Evolutionary conservation across 306 rosid genomes (phyloP).

Genomic region (barrel medic (Medicago truncatula)): MtrunA17r5.0-ANR NC_053043.1:47976501-47977000

Average conservation of each 20-base stretch:
- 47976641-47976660: not conserved
- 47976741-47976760: slow-evolving; percentile 89
- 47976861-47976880: not conserved
- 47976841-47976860: too few relatives aligned
- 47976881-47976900: not conserved
- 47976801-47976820: slow-evolving; percentile 4
- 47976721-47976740: slow-evolving; percentile 81
- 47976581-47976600: slow-evolving; percentile 90
- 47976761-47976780: slow-evolving; percentile 83
- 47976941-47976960: too few relatives aligned
- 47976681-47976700: not conserved
- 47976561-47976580: slow-evolving; percentile 79
- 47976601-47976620: slow-evolving; percentile 86
- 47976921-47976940: too few relatives aligned
- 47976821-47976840: too few relatives aligned
- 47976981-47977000: not conserved
- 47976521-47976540: slow-evolving; percentile 91
- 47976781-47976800: slow-evolving; percentile 14
- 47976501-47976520: slow-evolving; percentile 50
- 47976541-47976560: slow-evolving; percentile 73
- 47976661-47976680: not conserved
- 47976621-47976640: slow-evolving; percentile 80
- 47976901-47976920: not conserved
- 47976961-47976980: not conserved
- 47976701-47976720: slow-evolving; percentile 55